Conservation (phyloP, 176 grass and related monocot species). For the Carex kokanica region DNA sequence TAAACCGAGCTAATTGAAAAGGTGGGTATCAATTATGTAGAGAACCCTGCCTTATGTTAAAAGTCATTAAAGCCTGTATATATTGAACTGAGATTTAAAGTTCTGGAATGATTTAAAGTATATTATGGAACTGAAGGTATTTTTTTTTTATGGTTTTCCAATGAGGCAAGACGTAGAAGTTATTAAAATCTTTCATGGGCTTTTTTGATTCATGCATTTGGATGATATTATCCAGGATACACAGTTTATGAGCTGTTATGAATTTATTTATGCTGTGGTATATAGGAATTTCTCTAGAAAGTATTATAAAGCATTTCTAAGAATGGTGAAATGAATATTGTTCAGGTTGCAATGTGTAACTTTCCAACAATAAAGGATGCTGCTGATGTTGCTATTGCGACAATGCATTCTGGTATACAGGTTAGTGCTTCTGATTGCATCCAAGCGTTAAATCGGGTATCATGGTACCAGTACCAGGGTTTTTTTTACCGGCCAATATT, state of each 20-base stretch:
- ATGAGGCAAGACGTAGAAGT: neutral
- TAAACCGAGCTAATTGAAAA: slow-evolving; percentile 1
- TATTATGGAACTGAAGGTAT: neutral
- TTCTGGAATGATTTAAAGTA: neutral
- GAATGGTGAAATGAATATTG: slow-evolving; percentile 23
- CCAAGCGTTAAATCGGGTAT: neutral
- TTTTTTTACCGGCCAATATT: neutral
- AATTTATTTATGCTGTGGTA: neutral
- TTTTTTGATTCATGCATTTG: neutral
- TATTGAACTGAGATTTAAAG: neutral
- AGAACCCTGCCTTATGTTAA: neutral
- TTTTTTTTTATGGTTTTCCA: neutral
- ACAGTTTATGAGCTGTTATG: neutral
- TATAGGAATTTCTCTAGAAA: neutral
- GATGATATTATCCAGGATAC: neutral
- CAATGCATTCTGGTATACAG: slow-evolving; percentile 99
- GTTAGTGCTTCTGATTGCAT: slow-evolving; percentile 35
- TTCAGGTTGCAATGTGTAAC: slow-evolving; percentile 97
- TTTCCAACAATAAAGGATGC: slow-evolving; percentile 93
- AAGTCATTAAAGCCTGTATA: neutral
- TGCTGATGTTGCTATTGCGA: slow-evolving; percentile 94
- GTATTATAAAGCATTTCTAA: neutral
- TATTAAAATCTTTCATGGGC: neutral
- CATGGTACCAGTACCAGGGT: neutral
- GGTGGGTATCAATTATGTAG: neutral